A percentile compares a stretch with the other conserved stretches of the same genome.
These are phyloP conservation scores for Sporothrix mexicana DNA, from an alignment of 2,329 filamentous ascomycete genomes.

Conservation along the genomic window DNA sequence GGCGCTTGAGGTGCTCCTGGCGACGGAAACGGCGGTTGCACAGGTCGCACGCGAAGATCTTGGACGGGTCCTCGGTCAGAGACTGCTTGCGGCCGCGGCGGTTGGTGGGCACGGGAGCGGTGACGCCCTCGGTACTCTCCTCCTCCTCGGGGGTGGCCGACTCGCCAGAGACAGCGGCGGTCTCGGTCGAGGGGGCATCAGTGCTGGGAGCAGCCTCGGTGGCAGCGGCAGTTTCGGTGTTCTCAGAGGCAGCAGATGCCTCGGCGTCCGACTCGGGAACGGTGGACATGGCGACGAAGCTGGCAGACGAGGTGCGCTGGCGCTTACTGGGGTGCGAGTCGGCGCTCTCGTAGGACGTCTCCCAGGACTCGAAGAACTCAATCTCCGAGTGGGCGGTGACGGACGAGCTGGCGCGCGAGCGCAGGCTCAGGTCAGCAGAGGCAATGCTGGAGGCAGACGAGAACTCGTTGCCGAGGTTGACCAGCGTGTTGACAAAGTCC, in stretches of 20 bases:
- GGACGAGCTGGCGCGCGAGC: constrained; percentile 71
- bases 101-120: constrained; percentile 67
- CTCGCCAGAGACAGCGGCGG: constrained; percentile 41
- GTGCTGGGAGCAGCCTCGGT: constrained; percentile 28
- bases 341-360: constrained; percentile 61
- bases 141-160: constrained; percentile 43
- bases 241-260: constrained; percentile 38
- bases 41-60: constrained; percentile 96
- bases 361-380: constrained; percentile 74
- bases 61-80: constrained; percentile 93
- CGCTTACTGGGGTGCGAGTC: constrained; percentile 66
- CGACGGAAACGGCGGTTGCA: constrained; percentile 97
- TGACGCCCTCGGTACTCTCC: constrained; percentile 40
- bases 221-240: constrained; percentile 33
- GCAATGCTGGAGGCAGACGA: constrained; percentile 50
- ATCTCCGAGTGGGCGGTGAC: constrained; percentile 77
- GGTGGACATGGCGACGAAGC: constrained; percentile 50
- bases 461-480: constrained; percentile 64
- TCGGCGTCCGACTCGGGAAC: constrained; percentile 36
- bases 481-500: constrained; percentile 77
- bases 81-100: constrained; percentile 98
- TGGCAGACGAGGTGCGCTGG: constrained; percentile 52
- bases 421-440: constrained; percentile 49
- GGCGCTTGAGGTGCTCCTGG: constrained; percentile 97
- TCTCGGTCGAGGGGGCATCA: constrained; percentile 39